Evolutionary conservation across 495 filamentous ascomycete genomes (phyloP).

Genomic region (Annulohypoxylon stygium): DNA sequence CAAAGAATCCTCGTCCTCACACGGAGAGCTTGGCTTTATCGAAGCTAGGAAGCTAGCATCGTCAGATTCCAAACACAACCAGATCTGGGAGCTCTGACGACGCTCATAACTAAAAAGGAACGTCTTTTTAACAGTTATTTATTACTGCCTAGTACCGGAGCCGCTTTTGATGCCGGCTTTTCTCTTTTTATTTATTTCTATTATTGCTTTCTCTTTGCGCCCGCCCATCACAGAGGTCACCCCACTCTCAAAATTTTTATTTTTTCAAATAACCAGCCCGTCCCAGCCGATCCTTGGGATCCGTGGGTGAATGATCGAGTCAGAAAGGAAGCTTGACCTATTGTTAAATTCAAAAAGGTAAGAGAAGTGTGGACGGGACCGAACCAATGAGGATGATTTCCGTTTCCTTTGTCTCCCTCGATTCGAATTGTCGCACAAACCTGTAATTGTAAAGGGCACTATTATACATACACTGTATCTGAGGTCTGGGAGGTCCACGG

Average conservation of each 20-base stretch:
- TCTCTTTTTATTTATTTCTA: conserved; percentile 33
- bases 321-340: conserved; percentile 49
- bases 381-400: conserved; percentile 40
- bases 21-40: conserved; percentile 21
- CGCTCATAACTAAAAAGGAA: conserved; percentile 28
- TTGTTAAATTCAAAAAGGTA: conserved; percentile 27
- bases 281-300: conserved; percentile 48
- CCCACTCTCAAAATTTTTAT: conserved; percentile 26
- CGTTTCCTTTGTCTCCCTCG: conserved; percentile 43
- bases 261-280: conserved; percentile 42
- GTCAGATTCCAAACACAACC: conserved; percentile 32
- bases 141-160: conserved; percentile 37
- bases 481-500: background rate
- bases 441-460: conserved; percentile 1
- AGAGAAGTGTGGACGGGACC: conserved; percentile 33
- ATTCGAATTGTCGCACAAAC: conserved; percentile 37
- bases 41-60: conserved; percentile 42
- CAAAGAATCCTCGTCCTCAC: conserved; percentile 19
- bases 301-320: conserved; percentile 42
- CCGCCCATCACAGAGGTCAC: conserved; percentile 24
- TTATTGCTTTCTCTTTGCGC: conserved; percentile 34
- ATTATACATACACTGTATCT: background rate
- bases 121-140: background rate
- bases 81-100: conserved; percentile 38
- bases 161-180: conserved; percentile 32